Evolutionary conservation across 306 rosid genomes (phyloP).

Genomic region (Potentilla sterilis): DNA sequence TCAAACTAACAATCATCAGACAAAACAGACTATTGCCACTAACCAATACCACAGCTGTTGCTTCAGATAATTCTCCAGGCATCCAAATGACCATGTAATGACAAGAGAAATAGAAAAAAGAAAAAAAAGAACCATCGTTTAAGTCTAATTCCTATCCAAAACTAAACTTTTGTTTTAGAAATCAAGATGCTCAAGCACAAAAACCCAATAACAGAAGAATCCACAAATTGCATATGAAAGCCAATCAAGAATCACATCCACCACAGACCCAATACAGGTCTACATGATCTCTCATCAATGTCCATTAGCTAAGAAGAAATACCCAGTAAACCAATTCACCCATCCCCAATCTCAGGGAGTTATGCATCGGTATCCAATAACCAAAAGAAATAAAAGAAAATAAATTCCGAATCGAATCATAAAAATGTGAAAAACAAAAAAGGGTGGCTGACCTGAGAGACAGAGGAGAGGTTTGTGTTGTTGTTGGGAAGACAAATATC

Average conservation of each 20-base stretch:
- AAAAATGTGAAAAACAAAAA: not conserved
- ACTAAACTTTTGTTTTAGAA: not conserved
- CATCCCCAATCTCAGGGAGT: not conserved
- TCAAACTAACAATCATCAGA: not conserved
- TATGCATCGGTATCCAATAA: not conserved
- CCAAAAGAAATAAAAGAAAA: not conserved
- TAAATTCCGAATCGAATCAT: too few species aligned
- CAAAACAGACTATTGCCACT: not conserved
- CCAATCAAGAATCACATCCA: not conserved
- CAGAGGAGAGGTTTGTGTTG: not conserved
- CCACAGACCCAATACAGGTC: not conserved
- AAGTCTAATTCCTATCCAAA: conserved; percentile 1
- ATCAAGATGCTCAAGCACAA: not conserved
- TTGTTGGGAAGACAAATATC: not conserved
- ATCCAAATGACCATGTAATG: not conserved
- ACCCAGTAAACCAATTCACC: not conserved
- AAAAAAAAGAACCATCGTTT: not conserved
- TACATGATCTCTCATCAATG: not conserved
- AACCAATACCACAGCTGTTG: not conserved
- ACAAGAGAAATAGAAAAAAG: too few species aligned
- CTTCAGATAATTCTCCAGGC: not conserved
- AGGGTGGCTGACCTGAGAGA: not conserved
- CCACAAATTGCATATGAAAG: not conserved
- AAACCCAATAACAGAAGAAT: not conserved
- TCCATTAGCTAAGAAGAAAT: not conserved